Conservation (phyloP, 2,329 filamentous ascomycete species). For the Aureobasidium sp. region DNA sequence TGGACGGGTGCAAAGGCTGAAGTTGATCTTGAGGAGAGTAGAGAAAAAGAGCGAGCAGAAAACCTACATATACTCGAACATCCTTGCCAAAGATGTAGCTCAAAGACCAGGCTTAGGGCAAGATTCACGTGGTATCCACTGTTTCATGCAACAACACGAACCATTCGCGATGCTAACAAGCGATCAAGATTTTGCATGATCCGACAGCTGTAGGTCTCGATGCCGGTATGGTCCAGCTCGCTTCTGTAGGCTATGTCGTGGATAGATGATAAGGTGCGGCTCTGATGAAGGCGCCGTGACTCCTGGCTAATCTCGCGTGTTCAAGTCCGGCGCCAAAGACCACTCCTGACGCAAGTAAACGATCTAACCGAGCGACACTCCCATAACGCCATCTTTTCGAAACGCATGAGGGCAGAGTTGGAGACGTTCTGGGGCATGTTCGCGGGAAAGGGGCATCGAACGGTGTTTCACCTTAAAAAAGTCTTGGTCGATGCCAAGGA, state of each 20-base stretch:
- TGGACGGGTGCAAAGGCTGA: constrained; percentile 13
- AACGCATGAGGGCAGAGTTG: not conserved
- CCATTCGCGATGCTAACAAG: constrained; percentile 3
- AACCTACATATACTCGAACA: constrained; percentile 13
- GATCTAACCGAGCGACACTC: constrained; percentile 8
- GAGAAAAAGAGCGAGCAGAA: not conserved
- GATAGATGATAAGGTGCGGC: constrained; percentile 14
- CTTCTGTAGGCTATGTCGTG: constrained; percentile 4
- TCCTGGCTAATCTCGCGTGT: constrained; percentile 14
- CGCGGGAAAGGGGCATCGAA: not conserved
- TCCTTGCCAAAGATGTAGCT: constrained; percentile 1
- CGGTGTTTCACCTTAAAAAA: constrained; percentile 11
- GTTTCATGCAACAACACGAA: not conserved
- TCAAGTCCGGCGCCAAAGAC: not conserved
- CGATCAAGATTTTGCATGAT: constrained; percentile 16
- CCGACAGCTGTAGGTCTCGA: not conserved
- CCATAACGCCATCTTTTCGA: constrained; percentile 11
- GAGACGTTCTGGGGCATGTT: constrained; percentile 1
- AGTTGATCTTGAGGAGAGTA: constrained; percentile 1
- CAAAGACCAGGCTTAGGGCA: constrained; percentile 3
- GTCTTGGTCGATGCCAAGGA: constrained; percentile 2
- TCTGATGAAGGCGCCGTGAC: not conserved
- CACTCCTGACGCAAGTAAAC: not conserved
- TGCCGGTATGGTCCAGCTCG: constrained; percentile 15
- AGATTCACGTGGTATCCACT: not conserved